Conservation (phyloP, 2,329 filamentous ascomycete species). For the Botrytis fragariae region DNA sequence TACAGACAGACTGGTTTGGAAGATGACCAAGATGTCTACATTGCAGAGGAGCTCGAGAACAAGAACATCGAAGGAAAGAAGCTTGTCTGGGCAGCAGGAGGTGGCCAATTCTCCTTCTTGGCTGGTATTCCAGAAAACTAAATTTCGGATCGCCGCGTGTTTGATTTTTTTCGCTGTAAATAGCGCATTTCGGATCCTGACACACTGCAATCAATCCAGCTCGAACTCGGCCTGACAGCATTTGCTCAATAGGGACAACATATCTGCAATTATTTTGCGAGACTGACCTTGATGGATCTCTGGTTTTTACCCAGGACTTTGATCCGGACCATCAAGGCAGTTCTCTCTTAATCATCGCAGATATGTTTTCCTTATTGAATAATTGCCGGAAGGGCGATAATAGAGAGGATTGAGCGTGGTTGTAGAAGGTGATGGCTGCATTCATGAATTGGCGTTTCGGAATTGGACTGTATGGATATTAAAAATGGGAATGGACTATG, state of each 20-base stretch:
- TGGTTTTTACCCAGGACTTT: constrained; percentile 17
- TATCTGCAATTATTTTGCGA: neutral
- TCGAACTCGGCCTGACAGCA: constrained; percentile 8
- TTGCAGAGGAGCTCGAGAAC: constrained; percentile 79
- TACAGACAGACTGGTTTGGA: constrained; percentile 79
- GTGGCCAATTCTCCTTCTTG: constrained; percentile 74
- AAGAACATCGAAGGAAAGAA: constrained; percentile 72
- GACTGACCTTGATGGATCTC: constrained; percentile 14
- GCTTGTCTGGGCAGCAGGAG: constrained; percentile 72
- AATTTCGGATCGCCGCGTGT: neutral
- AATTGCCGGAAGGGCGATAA: neutral
- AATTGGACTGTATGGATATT: constrained; percentile 8
- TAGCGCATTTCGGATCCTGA: neutral
- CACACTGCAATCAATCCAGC: neutral
- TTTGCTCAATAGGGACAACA: neutral
- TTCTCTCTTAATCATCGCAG: neutral
- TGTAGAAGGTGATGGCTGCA: neutral
- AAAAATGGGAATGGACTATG: neutral
- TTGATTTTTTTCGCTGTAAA: constrained; percentile 6
- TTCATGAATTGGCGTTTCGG: constrained; percentile 7
- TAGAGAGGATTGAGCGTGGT: neutral
- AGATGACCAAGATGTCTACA: constrained; percentile 70
- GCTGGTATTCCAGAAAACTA: constrained; percentile 40
- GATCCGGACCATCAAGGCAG: constrained; percentile 15
- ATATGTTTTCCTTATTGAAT: neutral